Base-by-base conservation (phyloP, 1,139 yeast genomes). In the Blastobotrys serpentis region DNA sequence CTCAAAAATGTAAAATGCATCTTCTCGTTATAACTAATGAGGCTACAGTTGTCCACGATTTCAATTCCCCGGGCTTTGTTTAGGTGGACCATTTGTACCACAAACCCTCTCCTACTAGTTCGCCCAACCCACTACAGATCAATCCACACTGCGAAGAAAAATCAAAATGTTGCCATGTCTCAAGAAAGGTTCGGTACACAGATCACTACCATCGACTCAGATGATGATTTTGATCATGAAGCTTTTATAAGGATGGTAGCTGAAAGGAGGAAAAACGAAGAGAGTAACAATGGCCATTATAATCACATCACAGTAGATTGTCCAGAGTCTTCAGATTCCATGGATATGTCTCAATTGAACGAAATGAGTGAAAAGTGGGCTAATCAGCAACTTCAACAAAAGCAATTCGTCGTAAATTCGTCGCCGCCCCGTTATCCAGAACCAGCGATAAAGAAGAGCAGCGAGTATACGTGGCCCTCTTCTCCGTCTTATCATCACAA, bases 131-230 rank as follows among this genome's bases (percentile, higher is more conserved):
- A 6, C 7, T 11, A 23, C 10, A 6, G 32, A 29, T 29, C 13
- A 11, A 29, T 29, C n/a, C 32, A 29, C n/a, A 29, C 10, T 19
- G 40, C 25, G n/a, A n/a, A 25, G 40, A 36, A 36, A 14, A 36
- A 36, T 19, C 40, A 36, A 36, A 36, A 36, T 36, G 40, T 36
- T 18, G 40, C 25, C 22, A 36, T 36, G 40, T 11, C 22, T 4
- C 40, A 16, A 36, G 40, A 36, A 18, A 36, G 14, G 13, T 17
- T 18, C 40, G 40, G 25, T 36, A 19, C 40, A 18, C 40, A 36
- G 40, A 8, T 29, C 32, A 29, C 23, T 7, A 25, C 22, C 10
- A 19, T 36, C 22, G 40, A 36, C 10, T 36, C 40, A 7, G 40
- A 36, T 19, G 40, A 36, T 4, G 40, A 36, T 6, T 36, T 36